Evolutionary conservation across 768 basidiomycete species (phyloP).

Genomic region (Trametes punicea): DNA sequence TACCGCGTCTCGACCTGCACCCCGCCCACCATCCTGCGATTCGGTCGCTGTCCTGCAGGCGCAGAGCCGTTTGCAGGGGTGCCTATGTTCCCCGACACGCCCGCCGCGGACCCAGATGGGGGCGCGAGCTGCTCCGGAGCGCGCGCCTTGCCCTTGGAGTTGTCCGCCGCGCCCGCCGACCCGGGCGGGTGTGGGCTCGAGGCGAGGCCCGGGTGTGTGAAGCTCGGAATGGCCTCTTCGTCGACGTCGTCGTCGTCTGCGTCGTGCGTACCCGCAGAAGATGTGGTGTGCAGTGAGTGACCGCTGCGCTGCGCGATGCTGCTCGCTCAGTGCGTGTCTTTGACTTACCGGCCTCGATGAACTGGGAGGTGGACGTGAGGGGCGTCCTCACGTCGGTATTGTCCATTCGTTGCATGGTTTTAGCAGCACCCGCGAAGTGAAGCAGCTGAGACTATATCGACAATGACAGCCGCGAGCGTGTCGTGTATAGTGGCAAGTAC

Average conservation of each 20-base stretch:
- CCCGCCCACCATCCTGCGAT: slow-evolving; percentile 75
- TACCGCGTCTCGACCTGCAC: slow-evolving; percentile 89
- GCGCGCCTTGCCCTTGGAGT: slow-evolving; percentile 75
- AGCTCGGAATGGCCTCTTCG: slow-evolving; percentile 78
- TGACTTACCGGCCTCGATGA: slow-evolving; percentile 69
- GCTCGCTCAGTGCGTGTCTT: neutral
- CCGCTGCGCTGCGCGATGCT: neutral
- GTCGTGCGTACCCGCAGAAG: neutral
- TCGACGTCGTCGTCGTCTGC: slow-evolving; percentile 77
- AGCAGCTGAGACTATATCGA: no score
- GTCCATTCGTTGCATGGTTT: slow-evolving; percentile 23
- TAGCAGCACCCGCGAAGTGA: no score
- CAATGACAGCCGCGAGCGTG: no score
- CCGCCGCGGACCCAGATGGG: slow-evolving; percentile 32
- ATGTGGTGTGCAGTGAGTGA: neutral
- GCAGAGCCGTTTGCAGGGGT: slow-evolving; percentile 36
- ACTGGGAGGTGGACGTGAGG: slow-evolving; percentile 61
- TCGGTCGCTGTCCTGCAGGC: slow-evolving; percentile 36
- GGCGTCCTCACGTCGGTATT: slow-evolving; percentile 25
- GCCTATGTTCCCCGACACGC: slow-evolving; percentile 71
- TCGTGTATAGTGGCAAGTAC: neutral
- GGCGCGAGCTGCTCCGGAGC: slow-evolving; percentile 54
- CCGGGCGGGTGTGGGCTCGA: slow-evolving; percentile 34
- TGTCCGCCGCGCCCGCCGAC: slow-evolving; percentile 29
- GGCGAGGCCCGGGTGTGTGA: slow-evolving; percentile 59